These are phyloP conservation scores for Aspergillus carlsbadensis DNA, from an alignment of 495 filamentous ascomycete species.

Conservation along the genomic window DNA sequence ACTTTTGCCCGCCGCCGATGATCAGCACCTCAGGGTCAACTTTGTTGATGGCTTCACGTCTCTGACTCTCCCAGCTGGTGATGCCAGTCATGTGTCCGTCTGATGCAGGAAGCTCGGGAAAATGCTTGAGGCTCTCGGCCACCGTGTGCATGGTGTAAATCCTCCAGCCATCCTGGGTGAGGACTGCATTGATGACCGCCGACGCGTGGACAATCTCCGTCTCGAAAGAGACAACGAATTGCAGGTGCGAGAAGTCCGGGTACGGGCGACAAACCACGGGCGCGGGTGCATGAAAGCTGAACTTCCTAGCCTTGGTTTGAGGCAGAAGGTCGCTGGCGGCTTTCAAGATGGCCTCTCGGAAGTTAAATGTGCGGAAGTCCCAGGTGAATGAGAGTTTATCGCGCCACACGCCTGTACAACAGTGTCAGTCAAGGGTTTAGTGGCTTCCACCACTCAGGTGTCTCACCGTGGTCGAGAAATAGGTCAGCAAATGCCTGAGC, in stretches of 20 bases:
- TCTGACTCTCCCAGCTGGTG: slow-evolving; percentile 25
- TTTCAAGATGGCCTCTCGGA: slow-evolving; percentile 21
- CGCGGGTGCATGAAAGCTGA: slow-evolving; percentile 22
- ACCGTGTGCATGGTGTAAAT: slow-evolving; percentile 28
- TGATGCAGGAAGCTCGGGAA: slow-evolving; percentile 17
- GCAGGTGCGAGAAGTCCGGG: slow-evolving; percentile 23
- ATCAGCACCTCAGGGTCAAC: slow-evolving; percentile 26
- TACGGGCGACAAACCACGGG: slow-evolving; percentile 22
- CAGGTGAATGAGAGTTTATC: slow-evolving; percentile 27
- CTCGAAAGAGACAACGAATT: slow-evolving; percentile 25
- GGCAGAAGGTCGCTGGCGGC: slow-evolving; percentile 25
- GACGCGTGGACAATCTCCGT: slow-evolving; percentile 24
- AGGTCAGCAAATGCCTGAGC: slow-evolving; percentile 21
- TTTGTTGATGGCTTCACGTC: slow-evolving; percentile 19
- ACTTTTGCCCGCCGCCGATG: slow-evolving; percentile 27
- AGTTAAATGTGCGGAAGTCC: slow-evolving; percentile 29
- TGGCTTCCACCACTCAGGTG: no score
- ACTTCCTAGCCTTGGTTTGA: slow-evolving; percentile 23
- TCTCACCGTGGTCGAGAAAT: slow-evolving; percentile 25
- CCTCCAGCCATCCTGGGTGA: slow-evolving; percentile 22
- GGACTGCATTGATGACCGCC: slow-evolving; percentile 26
- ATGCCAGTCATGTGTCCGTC: slow-evolving; percentile 28
- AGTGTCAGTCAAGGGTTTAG: neutral
- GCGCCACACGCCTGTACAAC: slow-evolving; percentile 23
- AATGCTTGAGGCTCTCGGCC: slow-evolving; percentile 20